phyloP scores from a whole-genome alignment of 2,329 filamentous ascomycete species.

The Claviceps purpurea region DNA sequence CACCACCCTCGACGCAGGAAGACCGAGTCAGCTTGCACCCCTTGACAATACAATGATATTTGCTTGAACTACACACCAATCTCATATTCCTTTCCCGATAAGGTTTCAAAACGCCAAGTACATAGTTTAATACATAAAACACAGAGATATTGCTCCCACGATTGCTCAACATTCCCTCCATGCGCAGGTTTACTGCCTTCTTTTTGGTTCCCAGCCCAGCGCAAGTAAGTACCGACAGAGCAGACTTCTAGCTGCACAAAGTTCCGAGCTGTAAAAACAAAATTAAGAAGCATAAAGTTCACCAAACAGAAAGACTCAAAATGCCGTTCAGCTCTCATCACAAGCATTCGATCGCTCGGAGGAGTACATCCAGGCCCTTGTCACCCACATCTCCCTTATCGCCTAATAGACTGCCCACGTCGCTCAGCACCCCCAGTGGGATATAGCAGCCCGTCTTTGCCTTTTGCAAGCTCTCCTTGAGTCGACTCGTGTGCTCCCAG shows the following conservation, averaged over 20 bases:
- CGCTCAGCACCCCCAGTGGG: constrained; percentile 74
- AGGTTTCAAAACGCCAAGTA: neutral
- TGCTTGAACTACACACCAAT: too few species aligned
- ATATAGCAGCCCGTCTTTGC: constrained; percentile 70
- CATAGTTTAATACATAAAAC: neutral
- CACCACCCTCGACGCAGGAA: too few species aligned
- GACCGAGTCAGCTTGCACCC: too few species aligned
- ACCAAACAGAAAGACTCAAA: too few species aligned
- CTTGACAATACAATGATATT: too few species aligned
- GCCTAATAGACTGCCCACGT: constrained; percentile 65
- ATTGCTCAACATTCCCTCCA: neutral
- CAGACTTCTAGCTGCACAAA: too few species aligned
- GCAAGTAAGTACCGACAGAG: neutral
- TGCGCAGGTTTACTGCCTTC: too few species aligned
- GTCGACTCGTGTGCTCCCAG: constrained; percentile 87
- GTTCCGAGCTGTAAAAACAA: neutral
- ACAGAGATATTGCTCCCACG: neutral
- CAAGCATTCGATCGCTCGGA: constrained; percentile 46
- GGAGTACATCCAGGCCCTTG: constrained; percentile 44
- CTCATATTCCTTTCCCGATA: too few species aligned
- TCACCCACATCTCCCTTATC: constrained; percentile 36
- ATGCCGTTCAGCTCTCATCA: constrained; percentile 16
- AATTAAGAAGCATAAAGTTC: neutral
- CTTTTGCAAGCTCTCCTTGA: constrained; percentile 78
- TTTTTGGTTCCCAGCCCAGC: neutral